phyloP scores from a whole-genome alignment of 2,329 filamentous ascomycete genomes.

The Paramyrothecium sp. region DNA sequence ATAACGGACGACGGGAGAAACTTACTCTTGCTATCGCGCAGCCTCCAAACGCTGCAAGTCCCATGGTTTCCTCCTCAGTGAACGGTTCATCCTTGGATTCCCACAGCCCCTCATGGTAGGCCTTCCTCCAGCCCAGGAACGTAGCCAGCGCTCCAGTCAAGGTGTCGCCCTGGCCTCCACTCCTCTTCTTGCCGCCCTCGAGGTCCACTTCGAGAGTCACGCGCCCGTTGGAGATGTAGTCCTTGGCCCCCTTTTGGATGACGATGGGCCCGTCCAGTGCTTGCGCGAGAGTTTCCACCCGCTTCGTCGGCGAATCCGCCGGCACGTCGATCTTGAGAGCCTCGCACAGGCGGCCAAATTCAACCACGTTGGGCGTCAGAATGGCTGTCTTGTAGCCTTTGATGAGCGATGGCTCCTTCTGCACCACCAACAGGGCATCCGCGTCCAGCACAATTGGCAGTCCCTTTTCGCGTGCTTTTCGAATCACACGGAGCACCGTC shows the following conservation, averaged over 20 bases:
- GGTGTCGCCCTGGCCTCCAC: slow-evolving; percentile 93
- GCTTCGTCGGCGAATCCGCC: slow-evolving; percentile 35
- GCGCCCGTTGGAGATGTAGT: slow-evolving; percentile 80
- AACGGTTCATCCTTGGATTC: slow-evolving; percentile 47
- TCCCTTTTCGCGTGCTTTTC: slow-evolving; percentile 67
- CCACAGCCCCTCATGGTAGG: slow-evolving; percentile 85
- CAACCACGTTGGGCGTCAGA: slow-evolving; percentile 91
- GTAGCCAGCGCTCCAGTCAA: slow-evolving; percentile 88
- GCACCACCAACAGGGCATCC: slow-evolving; percentile 79
- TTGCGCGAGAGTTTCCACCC: slow-evolving; percentile 66
- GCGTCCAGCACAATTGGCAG: slow-evolving; percentile 90
- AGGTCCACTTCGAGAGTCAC: slow-evolving; percentile 75
- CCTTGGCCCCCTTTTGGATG: slow-evolving; percentile 81
- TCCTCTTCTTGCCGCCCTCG: slow-evolving; percentile 81
- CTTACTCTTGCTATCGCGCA: slow-evolving; percentile 79
- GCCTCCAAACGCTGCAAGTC: slow-evolving; percentile 82
- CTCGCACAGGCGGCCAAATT: slow-evolving; percentile 82
- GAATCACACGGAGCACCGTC: slow-evolving; percentile 76
- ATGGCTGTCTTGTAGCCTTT: slow-evolving; percentile 81
- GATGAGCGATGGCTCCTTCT: slow-evolving; percentile 72
- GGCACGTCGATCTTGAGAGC: slow-evolving; percentile 64
- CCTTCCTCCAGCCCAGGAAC: slow-evolving; percentile 82
- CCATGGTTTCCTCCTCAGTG: slow-evolving; percentile 59
- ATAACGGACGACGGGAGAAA: slow-evolving; percentile 14
- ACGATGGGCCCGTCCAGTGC: slow-evolving; percentile 86